Conservation (phyloP, 768 basidiomycete genomes). For the Lactarius quietus region DNA sequence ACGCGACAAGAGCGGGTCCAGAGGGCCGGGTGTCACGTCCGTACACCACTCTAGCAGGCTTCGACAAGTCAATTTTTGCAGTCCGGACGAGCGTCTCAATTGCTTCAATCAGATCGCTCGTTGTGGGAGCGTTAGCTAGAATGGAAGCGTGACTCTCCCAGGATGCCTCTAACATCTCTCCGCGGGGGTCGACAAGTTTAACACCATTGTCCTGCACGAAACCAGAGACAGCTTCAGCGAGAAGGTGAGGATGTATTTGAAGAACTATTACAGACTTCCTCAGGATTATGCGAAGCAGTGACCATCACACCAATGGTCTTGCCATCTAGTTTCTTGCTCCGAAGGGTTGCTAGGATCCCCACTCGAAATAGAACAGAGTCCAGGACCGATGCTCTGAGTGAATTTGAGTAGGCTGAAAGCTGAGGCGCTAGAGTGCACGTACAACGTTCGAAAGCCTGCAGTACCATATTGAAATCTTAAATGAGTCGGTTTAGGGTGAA, state of each 20-base stretch:
- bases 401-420: conserved; percentile 13
- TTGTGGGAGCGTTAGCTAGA: conserved; percentile 78
- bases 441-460: conserved; percentile 92
- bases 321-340: conserved; percentile 90
- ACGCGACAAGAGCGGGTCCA: conserved; percentile 66
- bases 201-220: conserved; percentile 93
- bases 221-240: conserved; percentile 16
- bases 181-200: conserved; percentile 94
- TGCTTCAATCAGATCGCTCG: conserved; percentile 65
- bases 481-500: conserved; percentile 68
- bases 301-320: conserved; percentile 97
- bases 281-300: conserved; percentile 99
- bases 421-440: conserved; percentile 33
- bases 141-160: conserved; percentile 90
- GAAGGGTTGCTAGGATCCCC: conserved; percentile 81
- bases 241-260: conserved; percentile 3
- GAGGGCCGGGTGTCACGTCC: conserved; percentile 93
- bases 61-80: conserved; percentile 71
- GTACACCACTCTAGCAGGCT: conserved; percentile 81
- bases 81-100: conserved; percentile 59
- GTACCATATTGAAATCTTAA: conserved; percentile 86
- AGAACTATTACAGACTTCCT: conserved; percentile 50
- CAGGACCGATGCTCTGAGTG: conserved; percentile 57
- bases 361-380: conserved; percentile 95
- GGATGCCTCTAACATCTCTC: conserved; percentile 92